Conservation (phyloP, 768 basidiomycete species). For the Nidularia pulvinata region DNA sequence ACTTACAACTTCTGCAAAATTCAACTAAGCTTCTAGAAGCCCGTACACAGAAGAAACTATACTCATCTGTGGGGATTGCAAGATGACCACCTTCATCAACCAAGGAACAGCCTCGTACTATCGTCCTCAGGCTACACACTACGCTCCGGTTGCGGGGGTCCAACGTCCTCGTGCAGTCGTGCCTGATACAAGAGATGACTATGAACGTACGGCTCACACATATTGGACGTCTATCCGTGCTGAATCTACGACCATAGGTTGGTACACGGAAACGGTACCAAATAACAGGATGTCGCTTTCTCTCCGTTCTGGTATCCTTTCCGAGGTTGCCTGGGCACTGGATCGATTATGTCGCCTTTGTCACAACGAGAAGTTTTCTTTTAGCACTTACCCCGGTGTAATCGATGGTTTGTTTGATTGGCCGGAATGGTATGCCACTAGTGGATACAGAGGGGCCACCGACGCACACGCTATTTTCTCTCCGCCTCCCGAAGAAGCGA, state of each 20-base stretch:
- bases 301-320: constrained; percentile 77
- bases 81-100: no score
- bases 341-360: constrained; percentile 83
- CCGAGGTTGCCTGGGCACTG: constrained; percentile 89
- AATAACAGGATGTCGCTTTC: constrained; percentile 93
- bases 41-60: no score
- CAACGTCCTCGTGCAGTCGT: constrained; percentile 15
- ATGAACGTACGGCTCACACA: constrained; percentile 56
- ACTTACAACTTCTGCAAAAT: no score
- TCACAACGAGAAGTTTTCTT: constrained; percentile 74
- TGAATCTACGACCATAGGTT: constrained; percentile 44
- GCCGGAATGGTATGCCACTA: constrained; percentile 81
- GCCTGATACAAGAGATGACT: constrained; percentile 66
- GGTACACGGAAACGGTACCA: constrained; percentile 81
- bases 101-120: constrained; percentile 26
- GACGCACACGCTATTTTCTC: constrained; percentile 55
- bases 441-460: constrained; percentile 49
- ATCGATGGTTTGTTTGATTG: constrained; percentile 85
- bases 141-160: constrained; percentile 19
- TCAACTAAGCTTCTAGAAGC: no score
- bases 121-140: constrained; percentile 18
- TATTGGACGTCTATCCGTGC: constrained; percentile 5
- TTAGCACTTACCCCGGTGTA: constrained; percentile 74
- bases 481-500: constrained; percentile 42
- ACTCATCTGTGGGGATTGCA: no score